These are phyloP conservation scores for Chrysoporthe puriensis DNA, from an alignment of 2,329 filamentous ascomycete genomes.

Conservation along the genomic window DNA sequence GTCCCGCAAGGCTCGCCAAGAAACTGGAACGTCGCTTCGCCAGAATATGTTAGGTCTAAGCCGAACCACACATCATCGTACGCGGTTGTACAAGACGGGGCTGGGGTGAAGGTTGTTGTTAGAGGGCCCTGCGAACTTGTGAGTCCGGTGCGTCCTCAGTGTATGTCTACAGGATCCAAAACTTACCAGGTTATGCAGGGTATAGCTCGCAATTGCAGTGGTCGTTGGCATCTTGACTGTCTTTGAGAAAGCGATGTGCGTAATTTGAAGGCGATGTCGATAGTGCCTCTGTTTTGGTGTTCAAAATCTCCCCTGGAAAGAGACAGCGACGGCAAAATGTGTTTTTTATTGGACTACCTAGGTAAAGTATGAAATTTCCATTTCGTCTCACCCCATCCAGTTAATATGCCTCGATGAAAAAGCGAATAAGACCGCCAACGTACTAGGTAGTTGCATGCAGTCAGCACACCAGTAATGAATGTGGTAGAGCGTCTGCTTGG, in stretches of 20 bases:
- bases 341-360: not conserved
- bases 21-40: not conserved
- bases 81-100: constrained; percentile 15
- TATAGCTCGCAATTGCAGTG: not conserved
- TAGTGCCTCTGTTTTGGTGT: not conserved
- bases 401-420: not conserved
- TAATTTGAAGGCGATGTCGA: not conserved
- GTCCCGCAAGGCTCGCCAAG: not conserved
- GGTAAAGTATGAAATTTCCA: not conserved
- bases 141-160: not conserved
- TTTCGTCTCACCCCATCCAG: not conserved
- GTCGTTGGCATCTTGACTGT: constrained; percentile 3
- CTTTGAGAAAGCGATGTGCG: not conserved
- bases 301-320: no score
- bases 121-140: constrained; percentile 15
- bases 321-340: not conserved
- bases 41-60: not conserved
- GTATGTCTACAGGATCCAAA: not conserved
- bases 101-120: constrained; percentile 23
- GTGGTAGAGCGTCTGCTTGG: no score
- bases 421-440: no score
- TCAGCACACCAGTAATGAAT: not conserved
- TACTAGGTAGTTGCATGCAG: not conserved
- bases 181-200: constrained; percentile 5
- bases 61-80: not conserved